Base-by-base conservation (phyloP, 148 eudicot species). In the Fagopyrum esculentum region DNA sequence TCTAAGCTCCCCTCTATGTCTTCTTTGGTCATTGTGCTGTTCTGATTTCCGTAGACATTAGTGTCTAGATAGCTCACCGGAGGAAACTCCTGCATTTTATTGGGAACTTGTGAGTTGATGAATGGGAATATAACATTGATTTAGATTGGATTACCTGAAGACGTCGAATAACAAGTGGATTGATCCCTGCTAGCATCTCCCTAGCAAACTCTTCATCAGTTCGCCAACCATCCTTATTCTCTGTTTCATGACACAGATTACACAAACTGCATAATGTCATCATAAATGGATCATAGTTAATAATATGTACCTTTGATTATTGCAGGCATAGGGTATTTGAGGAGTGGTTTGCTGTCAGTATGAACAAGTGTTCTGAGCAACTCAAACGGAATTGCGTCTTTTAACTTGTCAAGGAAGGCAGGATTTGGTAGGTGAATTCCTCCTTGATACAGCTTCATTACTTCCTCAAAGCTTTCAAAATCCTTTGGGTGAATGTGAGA, bases 181-280 rank as follows among this genome's bases (percentile, higher is more conserved):
- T 87, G 9, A 89, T 48, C 45, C 96, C 98, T 30, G 98, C 98
- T 50, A 93, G 83, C 91, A 87, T 87, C 83, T 93, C 98, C 83
- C 93, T 86, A 10, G 84, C 92, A 80, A 90, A 90, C 82, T 93
- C 98, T 79, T 90, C 96, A 70, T 93, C 98, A 35, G 93, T 83
- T 73, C 88, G 85, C 98, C 98, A 93, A 43, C 91, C 96, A 15
- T 79, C 61, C 86, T 84, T 84, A 74, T 93, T 91, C 88, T 84
- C 98, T 90, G 78, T 70, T 70, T 77, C 43, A 66, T 56, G 35
- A 75, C 47, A 47, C 11, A 3, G 10, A 1, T 66, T 5, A 44
- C 73, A 70, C 11, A 45, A 19, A 16, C 49, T 70, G 30, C 51
- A 71, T 15, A 10, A 26, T 46, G 1, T 8, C 30, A 71, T 7